These are phyloP conservation scores for Lentithecium fluviatile DNA, from an alignment of 495 filamentous ascomycete genomes.

Conservation along the genomic window DNA sequence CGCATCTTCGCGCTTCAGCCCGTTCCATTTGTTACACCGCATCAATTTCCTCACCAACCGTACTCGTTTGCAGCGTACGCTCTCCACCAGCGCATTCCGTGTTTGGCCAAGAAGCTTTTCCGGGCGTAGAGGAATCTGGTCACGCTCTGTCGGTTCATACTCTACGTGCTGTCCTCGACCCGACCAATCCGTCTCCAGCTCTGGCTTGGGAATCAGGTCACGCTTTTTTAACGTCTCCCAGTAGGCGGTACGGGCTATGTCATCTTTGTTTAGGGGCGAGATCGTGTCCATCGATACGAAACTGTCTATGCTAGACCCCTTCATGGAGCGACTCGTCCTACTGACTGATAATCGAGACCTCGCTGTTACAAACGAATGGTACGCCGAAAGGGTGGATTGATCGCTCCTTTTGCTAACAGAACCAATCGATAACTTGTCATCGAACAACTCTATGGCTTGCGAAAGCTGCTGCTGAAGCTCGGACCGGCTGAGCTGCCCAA, in stretches of 20 bases:
- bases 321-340: neutral
- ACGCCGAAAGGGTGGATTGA: too few species aligned
- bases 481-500: neutral
- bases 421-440: neutral
- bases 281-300: neutral
- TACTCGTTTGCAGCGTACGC: constrained; percentile 1
- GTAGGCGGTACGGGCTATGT: neutral
- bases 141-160: neutral
- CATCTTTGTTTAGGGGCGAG: neutral
- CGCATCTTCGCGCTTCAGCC: constrained; percentile 3
- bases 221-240: neutral
- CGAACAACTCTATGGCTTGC: neutral
- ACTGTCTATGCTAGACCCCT: neutral
- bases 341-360: neutral
- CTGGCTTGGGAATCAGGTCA: neutral
- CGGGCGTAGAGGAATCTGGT: neutral
- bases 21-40: constrained; percentile 1
- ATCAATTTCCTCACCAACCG: neutral
- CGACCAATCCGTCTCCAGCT: constrained; percentile 15
- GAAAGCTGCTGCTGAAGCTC: neutral
- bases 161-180: constrained; percentile 18
- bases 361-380: neutral
- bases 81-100: neutral
- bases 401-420: neutral
- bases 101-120: constrained; percentile 7